Percentiles rank a stretch among this genome's conserved stretches.
phyloP scores from a whole-genome alignment of 768 basidiomycete genomes.

The Mrakia blollopis region DNA sequence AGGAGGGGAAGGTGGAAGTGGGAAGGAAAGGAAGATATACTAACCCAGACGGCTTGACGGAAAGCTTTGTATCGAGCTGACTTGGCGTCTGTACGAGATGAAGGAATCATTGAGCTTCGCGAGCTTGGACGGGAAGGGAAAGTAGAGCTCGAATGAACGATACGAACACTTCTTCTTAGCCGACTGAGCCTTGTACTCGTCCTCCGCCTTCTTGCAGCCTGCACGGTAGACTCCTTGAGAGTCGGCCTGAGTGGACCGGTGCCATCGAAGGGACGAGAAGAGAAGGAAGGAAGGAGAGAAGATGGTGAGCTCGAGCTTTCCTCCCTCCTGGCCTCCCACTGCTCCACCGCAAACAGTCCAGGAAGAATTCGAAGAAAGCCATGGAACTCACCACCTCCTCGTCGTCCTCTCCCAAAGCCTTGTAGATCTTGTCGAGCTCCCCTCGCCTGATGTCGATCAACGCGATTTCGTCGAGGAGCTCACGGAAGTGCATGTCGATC shows the following conservation, averaged over 20 bases:
- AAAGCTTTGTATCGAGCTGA: neutral
- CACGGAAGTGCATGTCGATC: neutral
- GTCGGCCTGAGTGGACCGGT: neutral
- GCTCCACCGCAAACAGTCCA: neutral
- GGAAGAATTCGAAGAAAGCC: neutral
- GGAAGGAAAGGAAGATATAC: neutral
- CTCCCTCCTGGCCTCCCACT: neutral
- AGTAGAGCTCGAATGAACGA: too few species aligned
- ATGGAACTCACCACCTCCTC: conserved; percentile 33
- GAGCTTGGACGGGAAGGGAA: too few species aligned
- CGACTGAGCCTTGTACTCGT: neutral
- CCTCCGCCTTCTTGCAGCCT: neutral
- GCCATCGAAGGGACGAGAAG: neutral
- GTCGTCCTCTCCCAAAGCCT: neutral
- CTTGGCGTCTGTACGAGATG: neutral
- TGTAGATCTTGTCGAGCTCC: conserved; percentile 7
- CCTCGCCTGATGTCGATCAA: neutral
- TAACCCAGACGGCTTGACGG: neutral
- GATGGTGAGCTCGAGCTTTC: neutral
- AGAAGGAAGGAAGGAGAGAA: neutral
- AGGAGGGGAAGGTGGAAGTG: neutral
- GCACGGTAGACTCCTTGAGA: neutral
- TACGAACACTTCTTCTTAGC: neutral
- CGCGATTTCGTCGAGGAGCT: conserved; percentile 3
- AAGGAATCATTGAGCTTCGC: neutral